Percentiles rank a stretch among this genome's conserved stretches.
Evolutionary conservation across 2,329 filamentous ascomycete genomes (phyloP).

Genomic region (Botrytis cinerea): DNA sequence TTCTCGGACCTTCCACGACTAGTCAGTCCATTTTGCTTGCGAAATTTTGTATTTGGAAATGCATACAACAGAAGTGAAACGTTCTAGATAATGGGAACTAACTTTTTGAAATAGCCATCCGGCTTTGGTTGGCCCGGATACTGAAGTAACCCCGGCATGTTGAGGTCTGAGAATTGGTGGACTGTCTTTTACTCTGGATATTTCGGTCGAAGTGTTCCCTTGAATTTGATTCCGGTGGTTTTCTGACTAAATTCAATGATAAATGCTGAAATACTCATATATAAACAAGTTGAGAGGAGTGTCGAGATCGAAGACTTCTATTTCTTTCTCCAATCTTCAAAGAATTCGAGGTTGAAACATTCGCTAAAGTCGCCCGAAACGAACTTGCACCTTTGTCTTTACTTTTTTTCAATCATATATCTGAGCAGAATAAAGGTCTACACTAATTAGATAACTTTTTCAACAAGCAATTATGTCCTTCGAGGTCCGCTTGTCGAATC

Average conservation of each 20-base stretch:
- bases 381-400: background rate
- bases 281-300: background rate
- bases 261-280: background rate
- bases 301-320: background rate
- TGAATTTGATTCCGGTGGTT: background rate
- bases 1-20: background rate
- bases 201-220: background rate
- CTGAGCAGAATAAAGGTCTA: background rate
- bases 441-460: no score
- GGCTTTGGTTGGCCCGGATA: background rate
- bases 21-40: background rate
- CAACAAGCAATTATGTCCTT: background rate
- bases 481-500: background rate
- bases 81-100: background rate
- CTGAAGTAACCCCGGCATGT: background rate
- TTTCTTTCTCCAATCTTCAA: background rate
- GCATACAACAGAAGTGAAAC: background rate
- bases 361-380: background rate
- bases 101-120: background rate
- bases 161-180: background rate
- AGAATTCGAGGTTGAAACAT: background rate
- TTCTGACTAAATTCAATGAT: background rate
- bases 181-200: background rate
- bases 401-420: background rate
- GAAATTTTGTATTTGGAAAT: background rate